Evolutionary conservation across 148 eudicot genomes (phyloP), one percentile per base, ranked within the genome.

Genomic region (Diospyros kaki): DNA sequence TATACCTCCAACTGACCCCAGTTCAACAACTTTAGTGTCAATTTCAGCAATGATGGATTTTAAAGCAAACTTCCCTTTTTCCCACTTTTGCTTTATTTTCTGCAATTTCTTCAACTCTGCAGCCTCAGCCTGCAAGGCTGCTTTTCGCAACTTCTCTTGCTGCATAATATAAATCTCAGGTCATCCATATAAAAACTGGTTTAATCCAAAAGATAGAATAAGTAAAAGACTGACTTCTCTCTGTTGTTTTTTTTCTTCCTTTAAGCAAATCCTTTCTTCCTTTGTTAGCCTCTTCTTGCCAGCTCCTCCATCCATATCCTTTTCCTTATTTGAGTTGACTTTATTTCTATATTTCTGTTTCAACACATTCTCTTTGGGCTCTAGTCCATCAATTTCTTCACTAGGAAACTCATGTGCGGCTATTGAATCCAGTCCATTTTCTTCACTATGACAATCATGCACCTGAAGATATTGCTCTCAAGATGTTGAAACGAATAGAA

Each of bases 1-100:
- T 64, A 55, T 81, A 94, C 98, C 98, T 87, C 97, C 98, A 78
- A 94, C 74, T n/a, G 86, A 79, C 58, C 93, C 91, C 28, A 79
- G 74, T 80, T 92, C 91, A 73, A 93, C 82, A 63, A 92, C 93
- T 76, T 86, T 89, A 51, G 84, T 69, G 70, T 94, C 97, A 72
- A 94, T 81, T 82, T 85, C 76, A 68, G 92, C 91, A 75, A 87
- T 83, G 72, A 94, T 89, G 65, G 94, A 85, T 73, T 87, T 85
- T 67, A 83, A 73, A 72, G 89, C 92, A 76, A 71, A 78, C 66
- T 89, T 89, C 38, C 92, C 91, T 73, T 89, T 92, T 81, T 89
- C 98, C 97, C 93, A 86, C 71, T 82, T 87, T 73, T 87, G 86
- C 83, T 69, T 89, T 75, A 87, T 91, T 79, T 90, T 94, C 77